Conservation (phyloP, 805 yeast genomes). For the Starmerella gropengiesseri region DNA sequence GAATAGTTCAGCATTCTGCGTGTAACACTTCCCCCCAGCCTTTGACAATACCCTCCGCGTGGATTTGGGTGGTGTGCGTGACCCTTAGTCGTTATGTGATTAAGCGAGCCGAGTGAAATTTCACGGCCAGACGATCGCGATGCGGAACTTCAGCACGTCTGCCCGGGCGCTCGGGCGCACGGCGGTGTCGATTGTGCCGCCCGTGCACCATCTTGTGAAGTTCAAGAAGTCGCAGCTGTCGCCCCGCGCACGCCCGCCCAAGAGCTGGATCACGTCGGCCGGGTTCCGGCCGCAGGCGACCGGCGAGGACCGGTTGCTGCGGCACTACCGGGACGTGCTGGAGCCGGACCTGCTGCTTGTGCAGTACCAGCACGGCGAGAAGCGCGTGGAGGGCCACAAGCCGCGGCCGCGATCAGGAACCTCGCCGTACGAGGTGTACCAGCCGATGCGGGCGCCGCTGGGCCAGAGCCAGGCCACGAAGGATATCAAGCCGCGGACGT, state of each 20-base stretch:
- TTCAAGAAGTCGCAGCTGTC: slow-evolving; percentile 64
- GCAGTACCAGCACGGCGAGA: slow-evolving; percentile 53
- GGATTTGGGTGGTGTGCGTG: too few relatives aligned
- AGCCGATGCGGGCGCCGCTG: slow-evolving; percentile 63
- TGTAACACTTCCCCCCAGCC: too few relatives aligned
- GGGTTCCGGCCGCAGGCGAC: slow-evolving; percentile 63
- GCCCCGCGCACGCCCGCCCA: slow-evolving; percentile 56
- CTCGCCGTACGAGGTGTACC: slow-evolving; percentile 80
- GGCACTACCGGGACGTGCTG: slow-evolving; percentile 64
- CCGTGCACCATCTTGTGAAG: slow-evolving; percentile 82
- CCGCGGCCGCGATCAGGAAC: slow-evolving; percentile 75
- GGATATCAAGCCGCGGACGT: slow-evolving; percentile 55
- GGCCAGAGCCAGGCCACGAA: slow-evolving; percentile 69
- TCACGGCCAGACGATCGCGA: background rate
- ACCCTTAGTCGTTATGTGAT: too few relatives aligned
- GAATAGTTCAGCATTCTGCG: too few relatives aligned
- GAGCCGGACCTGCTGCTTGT: slow-evolving; percentile 69
- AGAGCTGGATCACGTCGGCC: slow-evolving; percentile 69
- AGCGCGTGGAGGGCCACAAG: slow-evolving; percentile 45
- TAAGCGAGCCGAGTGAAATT: background rate
- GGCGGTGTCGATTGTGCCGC: slow-evolving; percentile 66
- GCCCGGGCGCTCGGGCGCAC: slow-evolving; percentile 25
- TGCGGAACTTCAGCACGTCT: slow-evolving; percentile 23
- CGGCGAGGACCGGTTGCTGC: slow-evolving; percentile 68
- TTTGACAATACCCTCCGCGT: too few relatives aligned